These are phyloP conservation scores for Cordyceps tenuipes DNA, from an alignment of 2,329 filamentous ascomycete species.

Conservation along the genomic window DNA sequence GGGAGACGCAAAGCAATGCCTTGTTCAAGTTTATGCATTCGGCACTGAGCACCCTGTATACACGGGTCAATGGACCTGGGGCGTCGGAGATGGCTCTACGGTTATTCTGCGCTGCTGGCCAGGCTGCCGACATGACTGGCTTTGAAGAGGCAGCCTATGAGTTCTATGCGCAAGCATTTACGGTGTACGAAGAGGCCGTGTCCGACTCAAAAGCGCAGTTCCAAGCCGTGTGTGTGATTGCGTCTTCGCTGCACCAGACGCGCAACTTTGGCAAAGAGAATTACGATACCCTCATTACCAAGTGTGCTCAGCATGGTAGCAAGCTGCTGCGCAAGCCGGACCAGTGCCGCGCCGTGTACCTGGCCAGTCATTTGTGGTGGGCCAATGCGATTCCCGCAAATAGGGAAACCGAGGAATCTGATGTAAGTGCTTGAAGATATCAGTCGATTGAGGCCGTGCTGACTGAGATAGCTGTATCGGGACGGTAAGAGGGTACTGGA, in stretches of 20 bases:
- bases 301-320: constrained; percentile 91
- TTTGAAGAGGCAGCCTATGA: constrained; percentile 97
- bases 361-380: constrained; percentile 98
- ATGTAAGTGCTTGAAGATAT: constrained; percentile 43
- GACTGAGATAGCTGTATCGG: constrained; percentile 67
- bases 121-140: constrained; percentile 81
- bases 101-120: constrained; percentile 83
- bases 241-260: constrained; percentile 78
- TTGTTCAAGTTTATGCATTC: constrained; percentile 96
- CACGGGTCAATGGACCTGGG: constrained; percentile 66
- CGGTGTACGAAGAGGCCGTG: constrained; percentile 92
- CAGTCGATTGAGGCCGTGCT: constrained; percentile 11
- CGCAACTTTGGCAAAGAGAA: constrained; percentile 93
- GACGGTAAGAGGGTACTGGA: constrained; percentile 96
- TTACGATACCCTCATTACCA: constrained; percentile 97
- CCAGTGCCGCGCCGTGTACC: constrained; percentile 91
- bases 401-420: constrained; percentile 71
- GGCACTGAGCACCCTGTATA: constrained; percentile 76
- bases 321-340: constrained; percentile 97
- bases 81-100: constrained; percentile 83
- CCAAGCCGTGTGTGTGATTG: constrained; percentile 92
- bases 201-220: constrained; percentile 96
- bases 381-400: constrained; percentile 72
- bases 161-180: constrained; percentile 97
- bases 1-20: constrained; percentile 58